Conservation (phyloP, 108 stramenopile species). For the Cyclotella kingstonii region DNA sequence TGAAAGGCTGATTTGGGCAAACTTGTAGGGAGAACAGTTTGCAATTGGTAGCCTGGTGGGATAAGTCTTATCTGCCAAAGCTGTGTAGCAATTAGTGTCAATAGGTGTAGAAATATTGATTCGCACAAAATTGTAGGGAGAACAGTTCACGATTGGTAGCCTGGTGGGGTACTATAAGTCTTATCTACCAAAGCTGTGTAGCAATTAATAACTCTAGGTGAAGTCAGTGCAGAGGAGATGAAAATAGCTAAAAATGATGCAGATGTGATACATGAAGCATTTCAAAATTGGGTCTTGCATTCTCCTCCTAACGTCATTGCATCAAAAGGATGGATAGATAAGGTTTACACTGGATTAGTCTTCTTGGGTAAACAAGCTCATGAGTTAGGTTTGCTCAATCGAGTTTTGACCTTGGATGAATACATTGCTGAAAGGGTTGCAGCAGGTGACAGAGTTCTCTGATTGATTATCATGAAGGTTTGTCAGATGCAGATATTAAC, state of each 20-base stretch:
- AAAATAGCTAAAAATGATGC: slow-evolving; percentile 54
- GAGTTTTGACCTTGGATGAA: slow-evolving; percentile 73
- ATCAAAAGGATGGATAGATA: slow-evolving; percentile 44
- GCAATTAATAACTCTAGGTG: slow-evolving; percentile 61
- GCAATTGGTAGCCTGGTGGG: too few species aligned
- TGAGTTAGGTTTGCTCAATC: slow-evolving; percentile 67
- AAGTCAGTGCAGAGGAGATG: slow-evolving; percentile 59
- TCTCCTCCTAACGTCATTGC: slow-evolving; percentile 47
- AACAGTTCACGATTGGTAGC: too few species aligned
- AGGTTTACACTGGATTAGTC: slow-evolving; percentile 68
- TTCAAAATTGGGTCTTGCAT: slow-evolving; percentile 51
- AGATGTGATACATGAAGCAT: slow-evolving; percentile 69
- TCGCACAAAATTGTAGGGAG: too few species aligned
- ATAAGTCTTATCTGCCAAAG: too few species aligned
- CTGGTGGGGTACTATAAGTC: too few species aligned
- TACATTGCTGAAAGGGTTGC: slow-evolving; percentile 70
- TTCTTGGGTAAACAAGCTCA: slow-evolving; percentile 61
- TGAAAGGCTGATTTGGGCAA: too few species aligned
- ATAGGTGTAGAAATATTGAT: too few species aligned
- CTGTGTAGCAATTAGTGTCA: too few species aligned
- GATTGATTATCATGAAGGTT: too few species aligned
- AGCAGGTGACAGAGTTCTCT: slow-evolving; percentile 71
- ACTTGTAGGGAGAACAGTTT: too few species aligned
- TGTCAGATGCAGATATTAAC: too few species aligned
- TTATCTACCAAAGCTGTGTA: too few species aligned